Base-by-base conservation (phyloP, 2,329 filamentous ascomycete species). In the Eutypa lata region DNA sequence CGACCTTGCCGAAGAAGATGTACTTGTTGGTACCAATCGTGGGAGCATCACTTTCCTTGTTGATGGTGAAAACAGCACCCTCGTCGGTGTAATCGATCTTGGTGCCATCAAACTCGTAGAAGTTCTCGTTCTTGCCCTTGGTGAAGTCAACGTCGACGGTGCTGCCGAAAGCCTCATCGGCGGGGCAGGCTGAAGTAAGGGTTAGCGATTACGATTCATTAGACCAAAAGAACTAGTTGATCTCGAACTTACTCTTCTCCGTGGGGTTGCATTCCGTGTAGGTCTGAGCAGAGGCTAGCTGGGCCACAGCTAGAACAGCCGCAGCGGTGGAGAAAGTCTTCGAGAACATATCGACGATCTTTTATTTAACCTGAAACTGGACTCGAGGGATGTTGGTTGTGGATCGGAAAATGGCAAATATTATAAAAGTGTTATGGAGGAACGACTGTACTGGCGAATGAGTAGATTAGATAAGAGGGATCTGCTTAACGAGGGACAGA, bases 1-100 rank as follows among this genome's bases (percentile, higher is more conserved):
- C 89, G 62, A 97, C 83, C 65, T 86, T 86, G 57, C 94, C 94
- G 71, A 96, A 97, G 89, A 97, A 97, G 71, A 99, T 90, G 79
- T 96, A 97, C 81, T 91, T 92, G 65, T 85, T 80, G 52, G 82
- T 83, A 65, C 78, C 80, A 71, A 96, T 90, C 33, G 88, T 90
- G 37, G 90, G 87, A 47, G 81, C 84, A 49, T 91, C 81, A 13
- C 68, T 76, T 57, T 83, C 80, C 48, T 82, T 76, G 35, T 80
- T 81, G 73, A 97, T 97, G 63, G 82, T 80, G 73, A 84, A 84
- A 57, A 74, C 69, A 55, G 80, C 81, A 57, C 81, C 81, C 38
- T 76, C 58, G 44, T 59, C 46, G 61, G 74, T 72, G 67, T 82
- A 82, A 31, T 61, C 65, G 49, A 84, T 59, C 24, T 58, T 69